Evolutionary conservation across 2,329 filamentous ascomycete genomes (phyloP).

Genomic region (Microdochium bolleyi): DNA sequence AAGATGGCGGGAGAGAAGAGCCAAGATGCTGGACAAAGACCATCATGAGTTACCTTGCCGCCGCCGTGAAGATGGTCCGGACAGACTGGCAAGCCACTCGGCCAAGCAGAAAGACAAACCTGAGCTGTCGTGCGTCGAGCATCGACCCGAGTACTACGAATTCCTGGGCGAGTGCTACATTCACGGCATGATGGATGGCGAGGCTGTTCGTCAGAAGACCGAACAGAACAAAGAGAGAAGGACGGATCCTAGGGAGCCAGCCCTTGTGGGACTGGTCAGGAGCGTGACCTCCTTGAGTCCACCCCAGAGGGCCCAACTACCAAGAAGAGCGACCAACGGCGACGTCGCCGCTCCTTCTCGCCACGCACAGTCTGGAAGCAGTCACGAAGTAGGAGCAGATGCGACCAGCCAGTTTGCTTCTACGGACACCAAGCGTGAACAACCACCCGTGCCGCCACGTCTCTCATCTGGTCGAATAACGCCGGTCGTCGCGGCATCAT

Average conservation of each 20-base stretch:
- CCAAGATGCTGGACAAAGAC: not conserved
- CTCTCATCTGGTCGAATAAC: too few relatives aligned
- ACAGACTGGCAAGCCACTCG: not conserved
- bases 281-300: not conserved
- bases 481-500: too few relatives aligned
- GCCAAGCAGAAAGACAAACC: not conserved
- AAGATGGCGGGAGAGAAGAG: not conserved
- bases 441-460: too few relatives aligned
- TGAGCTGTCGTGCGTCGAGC: slow-evolving; percentile 1
- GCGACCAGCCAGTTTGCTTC: too few relatives aligned
- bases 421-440: too few relatives aligned
- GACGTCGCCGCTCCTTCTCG: too few relatives aligned
- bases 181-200: slow-evolving; percentile 15
- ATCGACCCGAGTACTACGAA: slow-evolving; percentile 3
- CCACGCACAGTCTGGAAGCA: too few relatives aligned
- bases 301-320: not conserved
- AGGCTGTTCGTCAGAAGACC: slow-evolving; percentile 5
- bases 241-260: not conserved
- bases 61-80: not conserved
- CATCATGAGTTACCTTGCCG: not conserved
- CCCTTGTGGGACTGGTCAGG: not conserved
- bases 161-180: slow-evolving; percentile 12
- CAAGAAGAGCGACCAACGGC: not conserved
- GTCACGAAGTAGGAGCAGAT: too few relatives aligned
- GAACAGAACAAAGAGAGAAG: not conserved